Conservation (phyloP, 345 rosid genomes). For the Raphanus sativus region DNA sequence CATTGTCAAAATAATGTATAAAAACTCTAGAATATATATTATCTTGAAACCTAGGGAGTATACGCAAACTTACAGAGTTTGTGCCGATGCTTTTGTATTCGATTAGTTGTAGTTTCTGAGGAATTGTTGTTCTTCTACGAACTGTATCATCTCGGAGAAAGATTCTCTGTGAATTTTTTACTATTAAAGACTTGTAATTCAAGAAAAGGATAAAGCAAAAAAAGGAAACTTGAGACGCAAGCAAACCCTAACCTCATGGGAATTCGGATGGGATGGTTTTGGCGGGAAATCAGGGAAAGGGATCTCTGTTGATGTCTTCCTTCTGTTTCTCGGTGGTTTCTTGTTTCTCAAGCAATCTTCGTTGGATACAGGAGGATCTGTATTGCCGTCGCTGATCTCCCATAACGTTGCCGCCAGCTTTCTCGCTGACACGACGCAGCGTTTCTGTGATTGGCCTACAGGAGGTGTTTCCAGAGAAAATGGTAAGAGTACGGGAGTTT, state of each 20-base stretch:
- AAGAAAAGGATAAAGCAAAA: background rate
- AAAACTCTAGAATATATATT: too few relatives aligned
- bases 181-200: background rate
- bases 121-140: slow-evolving; percentile 6
- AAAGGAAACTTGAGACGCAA: slow-evolving; percentile 10
- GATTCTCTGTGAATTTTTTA: slow-evolving; percentile 1
- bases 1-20: too few relatives aligned
- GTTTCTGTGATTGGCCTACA: slow-evolving; percentile 31
- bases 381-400: slow-evolving; percentile 64
- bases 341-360: slow-evolving; percentile 33
- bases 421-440: slow-evolving; percentile 66
- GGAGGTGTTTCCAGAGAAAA: slow-evolving; percentile 23
- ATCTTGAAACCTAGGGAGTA: too few relatives aligned
- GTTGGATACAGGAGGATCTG: slow-evolving; percentile 40
- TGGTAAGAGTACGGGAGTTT: slow-evolving; percentile 38
- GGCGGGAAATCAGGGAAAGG: slow-evolving; percentile 39
- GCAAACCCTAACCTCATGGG: slow-evolving; percentile 51
- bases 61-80: slow-evolving; percentile 34
- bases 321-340: slow-evolving; percentile 45
- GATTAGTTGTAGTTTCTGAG: slow-evolving; percentile 8
- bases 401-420: slow-evolving; percentile 89
- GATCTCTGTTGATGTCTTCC: slow-evolving; percentile 26
- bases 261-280: slow-evolving; percentile 57
- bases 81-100: slow-evolving; percentile 20
- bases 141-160: slow-evolving; percentile 1